Percentiles rank a stretch among this genome's conserved stretches.
These are phyloP conservation scores for Polyplosphaeria fusca DNA, from an alignment of 495 filamentous ascomycete genomes.

Conservation along the genomic window DNA sequence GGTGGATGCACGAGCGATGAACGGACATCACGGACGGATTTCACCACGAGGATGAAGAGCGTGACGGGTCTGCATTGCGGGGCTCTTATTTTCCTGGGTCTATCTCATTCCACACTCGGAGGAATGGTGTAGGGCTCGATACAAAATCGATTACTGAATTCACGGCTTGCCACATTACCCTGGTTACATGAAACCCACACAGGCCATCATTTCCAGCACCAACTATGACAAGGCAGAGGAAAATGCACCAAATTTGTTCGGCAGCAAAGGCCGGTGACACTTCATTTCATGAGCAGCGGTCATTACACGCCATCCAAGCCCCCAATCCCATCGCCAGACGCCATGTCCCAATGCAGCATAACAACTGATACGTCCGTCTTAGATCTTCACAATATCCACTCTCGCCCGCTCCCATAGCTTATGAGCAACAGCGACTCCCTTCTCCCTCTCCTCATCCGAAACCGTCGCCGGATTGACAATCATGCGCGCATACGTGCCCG, in stretches of 20 bases:
- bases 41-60: not conserved
- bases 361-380: no score
- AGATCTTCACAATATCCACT: slow-evolving; percentile 76
- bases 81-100: slow-evolving; percentile 5
- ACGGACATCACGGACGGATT: slow-evolving; percentile 1
- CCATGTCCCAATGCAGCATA: no score
- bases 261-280: no score
- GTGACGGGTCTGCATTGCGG: slow-evolving; percentile 21
- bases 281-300: no score
- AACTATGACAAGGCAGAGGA: no score
- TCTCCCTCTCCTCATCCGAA: slow-evolving; percentile 54
- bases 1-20: not conserved
- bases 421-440: slow-evolving; percentile 61
- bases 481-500: slow-evolving; percentile 79
- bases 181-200: no score
- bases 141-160: slow-evolving; percentile 18
- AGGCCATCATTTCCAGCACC: no score
- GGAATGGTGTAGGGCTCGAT: slow-evolving; percentile 16
- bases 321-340: no score
- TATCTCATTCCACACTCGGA: slow-evolving; percentile 6
- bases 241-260: no score
- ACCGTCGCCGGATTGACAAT: slow-evolving; percentile 62
- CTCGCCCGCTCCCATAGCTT: slow-evolving; percentile 77
- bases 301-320: no score
- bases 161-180: no score